These are phyloP conservation scores for Royoungia palumana DNA, from an alignment of 768 basidiomycete genomes.

Conservation along the genomic window DNA sequence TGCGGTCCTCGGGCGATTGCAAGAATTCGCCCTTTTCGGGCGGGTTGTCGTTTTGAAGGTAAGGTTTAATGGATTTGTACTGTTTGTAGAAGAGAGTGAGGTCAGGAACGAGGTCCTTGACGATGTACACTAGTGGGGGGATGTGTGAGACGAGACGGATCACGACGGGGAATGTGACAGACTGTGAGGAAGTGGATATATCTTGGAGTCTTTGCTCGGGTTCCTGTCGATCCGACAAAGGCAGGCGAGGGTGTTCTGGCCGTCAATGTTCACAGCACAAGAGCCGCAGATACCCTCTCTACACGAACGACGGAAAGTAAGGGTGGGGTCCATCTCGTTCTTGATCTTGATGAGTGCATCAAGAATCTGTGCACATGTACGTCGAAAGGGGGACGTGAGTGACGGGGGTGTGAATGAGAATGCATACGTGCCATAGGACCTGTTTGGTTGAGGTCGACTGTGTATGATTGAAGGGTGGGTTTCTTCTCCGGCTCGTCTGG, in stretches of 20 bases:
- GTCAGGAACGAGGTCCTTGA: slow-evolving; percentile 97
- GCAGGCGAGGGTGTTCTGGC: slow-evolving; percentile 97
- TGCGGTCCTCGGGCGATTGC: slow-evolving; percentile 87
- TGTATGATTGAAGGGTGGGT: slow-evolving; percentile 87
- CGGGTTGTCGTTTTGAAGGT: slow-evolving; percentile 89
- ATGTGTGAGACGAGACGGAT: not conserved
- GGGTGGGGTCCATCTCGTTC: slow-evolving; percentile 95
- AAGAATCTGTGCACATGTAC: slow-evolving; percentile 48
- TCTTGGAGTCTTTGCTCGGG: slow-evolving; percentile 69
- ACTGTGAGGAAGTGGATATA: slow-evolving; percentile 99
- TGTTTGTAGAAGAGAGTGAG: slow-evolving; percentile 95
- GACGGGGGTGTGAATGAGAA: not conserved
- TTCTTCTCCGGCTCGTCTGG: slow-evolving; percentile 93
- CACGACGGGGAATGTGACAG: slow-evolving; percentile 29
- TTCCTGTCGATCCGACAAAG: slow-evolving; percentile 91
- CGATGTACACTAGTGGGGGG: slow-evolving; percentile 80
- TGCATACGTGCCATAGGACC: slow-evolving; percentile 78
- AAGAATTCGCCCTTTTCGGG: slow-evolving; percentile 83
- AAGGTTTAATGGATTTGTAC: slow-evolving; percentile 99
- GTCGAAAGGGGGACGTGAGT: not conserved
- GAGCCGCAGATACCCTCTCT: slow-evolving; percentile 96
- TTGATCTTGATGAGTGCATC: slow-evolving; percentile 99
- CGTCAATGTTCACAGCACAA: slow-evolving; percentile 99
- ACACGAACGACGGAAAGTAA: slow-evolving; percentile 93
- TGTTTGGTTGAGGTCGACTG: slow-evolving; percentile 87